Evolutionary conservation across 2,329 filamentous ascomycete genomes (phyloP).

Genomic region (Penicillium freii): DNA sequence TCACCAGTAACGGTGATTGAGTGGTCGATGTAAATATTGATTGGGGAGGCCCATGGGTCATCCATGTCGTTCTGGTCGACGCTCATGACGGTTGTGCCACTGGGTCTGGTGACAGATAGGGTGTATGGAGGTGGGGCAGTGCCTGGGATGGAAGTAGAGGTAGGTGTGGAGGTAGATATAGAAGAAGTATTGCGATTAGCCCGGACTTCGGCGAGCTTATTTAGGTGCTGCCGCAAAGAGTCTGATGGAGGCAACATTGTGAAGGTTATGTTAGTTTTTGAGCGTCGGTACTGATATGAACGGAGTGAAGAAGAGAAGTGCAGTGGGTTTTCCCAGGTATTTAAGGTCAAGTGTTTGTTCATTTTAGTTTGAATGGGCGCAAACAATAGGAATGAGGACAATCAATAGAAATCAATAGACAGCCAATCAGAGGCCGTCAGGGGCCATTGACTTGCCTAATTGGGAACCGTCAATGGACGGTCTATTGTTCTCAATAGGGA

Average conservation of each 20-base stretch:
- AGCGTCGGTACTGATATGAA: background rate
- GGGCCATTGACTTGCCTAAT: conserved; percentile 6
- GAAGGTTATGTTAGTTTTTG: background rate
- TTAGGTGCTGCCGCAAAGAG: conserved; percentile 27
- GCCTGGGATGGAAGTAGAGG: background rate
- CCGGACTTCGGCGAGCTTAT: conserved; percentile 28
- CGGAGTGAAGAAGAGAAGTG: background rate
- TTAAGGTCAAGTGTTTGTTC: background rate
- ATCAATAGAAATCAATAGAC: conserved; percentile 9
- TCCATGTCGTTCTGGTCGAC: conserved; percentile 22
- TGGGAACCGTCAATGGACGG: conserved; percentile 2
- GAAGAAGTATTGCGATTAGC: conserved; percentile 16
- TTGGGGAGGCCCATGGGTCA: conserved; percentile 11
- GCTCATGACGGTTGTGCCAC: conserved; percentile 8
- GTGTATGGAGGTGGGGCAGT: conserved; percentile 29
- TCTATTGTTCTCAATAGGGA: conserved; percentile 11
- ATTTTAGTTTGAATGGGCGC: background rate
- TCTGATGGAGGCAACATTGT: conserved; percentile 34
- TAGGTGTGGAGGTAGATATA: background rate
- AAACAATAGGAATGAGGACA: conserved; percentile 7
- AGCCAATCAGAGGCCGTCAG: conserved; percentile 1
- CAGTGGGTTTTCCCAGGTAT: background rate
- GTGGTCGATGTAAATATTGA: conserved; percentile 37
- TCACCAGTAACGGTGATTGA: conserved; percentile 37
- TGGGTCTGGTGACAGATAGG: background rate